Percentiles rank a stretch among this genome's conserved stretches.
phyloP scores from a whole-genome alignment of 2,329 filamentous ascomycete genomes.

The Microcyclosporella mali region DNA sequence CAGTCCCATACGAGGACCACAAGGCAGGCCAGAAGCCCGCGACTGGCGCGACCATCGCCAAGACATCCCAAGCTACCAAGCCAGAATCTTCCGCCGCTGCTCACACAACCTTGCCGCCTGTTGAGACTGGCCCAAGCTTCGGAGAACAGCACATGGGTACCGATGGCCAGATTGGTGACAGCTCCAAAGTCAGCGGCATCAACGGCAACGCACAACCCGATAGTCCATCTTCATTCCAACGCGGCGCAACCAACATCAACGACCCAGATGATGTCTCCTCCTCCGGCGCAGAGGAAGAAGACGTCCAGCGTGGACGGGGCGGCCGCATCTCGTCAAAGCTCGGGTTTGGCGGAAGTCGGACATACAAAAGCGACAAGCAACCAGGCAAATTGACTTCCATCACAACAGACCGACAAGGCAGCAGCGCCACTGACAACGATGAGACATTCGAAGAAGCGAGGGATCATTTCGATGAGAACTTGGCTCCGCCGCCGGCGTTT shows the following conservation, averaged over 20 bases:
- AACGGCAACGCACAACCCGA: slow-evolving; percentile 10
- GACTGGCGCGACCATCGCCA: slow-evolving; percentile 6
- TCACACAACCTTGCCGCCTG: slow-evolving; percentile 6
- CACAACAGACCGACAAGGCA: slow-evolving; percentile 11
- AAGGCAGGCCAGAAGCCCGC: slow-evolving; percentile 12
- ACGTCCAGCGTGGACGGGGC: slow-evolving; percentile 25
- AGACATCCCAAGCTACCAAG: not conserved
- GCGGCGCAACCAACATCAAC: slow-evolving; percentile 10
- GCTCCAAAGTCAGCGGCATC: slow-evolving; percentile 7
- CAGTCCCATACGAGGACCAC: slow-evolving; percentile 12
- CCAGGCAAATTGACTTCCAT: slow-evolving; percentile 1
- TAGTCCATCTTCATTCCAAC: slow-evolving; percentile 24
- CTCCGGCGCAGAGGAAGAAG: slow-evolving; percentile 28
- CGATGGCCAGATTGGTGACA: slow-evolving; percentile 14
- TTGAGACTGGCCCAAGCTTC: slow-evolving; percentile 12
- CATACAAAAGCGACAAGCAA: slow-evolving; percentile 8
- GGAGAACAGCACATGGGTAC: slow-evolving; percentile 11
- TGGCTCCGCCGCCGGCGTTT: slow-evolving; percentile 39
- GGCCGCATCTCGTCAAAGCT: slow-evolving; percentile 30
- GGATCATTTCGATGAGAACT: slow-evolving; percentile 45
- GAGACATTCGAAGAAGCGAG: slow-evolving; percentile 50
- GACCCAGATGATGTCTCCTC: slow-evolving; percentile 25
- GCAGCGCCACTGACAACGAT: slow-evolving; percentile 25
- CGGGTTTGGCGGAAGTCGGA: slow-evolving; percentile 16
- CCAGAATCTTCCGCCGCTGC: not conserved